Evolutionary conservation across 2,329 filamentous ascomycete genomes (phyloP).

Genomic region (Beauveria rudraprayagi): DNA sequence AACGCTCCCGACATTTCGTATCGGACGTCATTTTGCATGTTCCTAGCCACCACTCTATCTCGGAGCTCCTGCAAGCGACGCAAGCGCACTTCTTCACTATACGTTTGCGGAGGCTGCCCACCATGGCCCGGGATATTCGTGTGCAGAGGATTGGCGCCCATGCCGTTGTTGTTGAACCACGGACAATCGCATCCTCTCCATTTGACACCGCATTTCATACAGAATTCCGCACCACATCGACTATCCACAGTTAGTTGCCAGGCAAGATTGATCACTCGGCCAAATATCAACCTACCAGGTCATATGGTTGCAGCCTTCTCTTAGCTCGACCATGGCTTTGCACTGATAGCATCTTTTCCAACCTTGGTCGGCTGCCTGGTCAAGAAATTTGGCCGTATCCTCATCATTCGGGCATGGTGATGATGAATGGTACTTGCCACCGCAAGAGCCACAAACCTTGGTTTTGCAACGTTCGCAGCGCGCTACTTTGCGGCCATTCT

Average conservation of each 20-base stretch:
- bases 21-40: constrained; percentile 30
- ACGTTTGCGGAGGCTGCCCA: constrained; percentile 21
- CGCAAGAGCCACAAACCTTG: constrained; percentile 68
- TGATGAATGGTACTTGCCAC: constrained; percentile 62
- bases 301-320: constrained; percentile 83
- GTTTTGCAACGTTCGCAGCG: constrained; percentile 64
- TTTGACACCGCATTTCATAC: constrained; percentile 72
- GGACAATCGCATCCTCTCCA: constrained; percentile 82
- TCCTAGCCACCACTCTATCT: constrained; percentile 34
- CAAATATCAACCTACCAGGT: constrained; percentile 55
- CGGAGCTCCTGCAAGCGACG: constrained; percentile 39
- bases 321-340: constrained; percentile 64
- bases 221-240: constrained; percentile 76
- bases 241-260: constrained; percentile 30
- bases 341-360: constrained; percentile 74
- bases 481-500: constrained; percentile 54
- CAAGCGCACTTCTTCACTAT: constrained; percentile 40
- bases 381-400: constrained; percentile 54
- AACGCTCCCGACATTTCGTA: constrained; percentile 26
- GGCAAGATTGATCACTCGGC: not conserved
- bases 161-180: constrained; percentile 60
- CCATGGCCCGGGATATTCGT: constrained; percentile 38
- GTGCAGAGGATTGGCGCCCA: constrained; percentile 46
- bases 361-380: constrained; percentile 57
- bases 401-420: constrained; percentile 65